Conservation (phyloP, 345 rosid genomes). For the Cardamine chenopodiifolia region DNA sequence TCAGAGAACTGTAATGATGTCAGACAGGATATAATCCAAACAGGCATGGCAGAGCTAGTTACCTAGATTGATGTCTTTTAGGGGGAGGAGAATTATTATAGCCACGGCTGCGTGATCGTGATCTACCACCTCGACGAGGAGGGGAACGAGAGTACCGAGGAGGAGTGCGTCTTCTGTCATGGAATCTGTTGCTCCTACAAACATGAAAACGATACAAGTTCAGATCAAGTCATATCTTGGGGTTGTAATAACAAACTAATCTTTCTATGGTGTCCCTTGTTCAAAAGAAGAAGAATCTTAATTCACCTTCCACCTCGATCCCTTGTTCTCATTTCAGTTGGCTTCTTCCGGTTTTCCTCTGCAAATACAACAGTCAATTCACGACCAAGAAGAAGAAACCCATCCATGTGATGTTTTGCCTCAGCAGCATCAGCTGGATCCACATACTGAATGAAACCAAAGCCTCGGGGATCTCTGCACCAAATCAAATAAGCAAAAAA, state of each 20-base stretch:
- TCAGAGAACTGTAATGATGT: not conserved
- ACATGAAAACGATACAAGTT: constrained; percentile 13
- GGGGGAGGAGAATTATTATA: constrained; percentile 64
- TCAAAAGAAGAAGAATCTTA: constrained; percentile 16
- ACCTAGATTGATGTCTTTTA: constrained; percentile 69
- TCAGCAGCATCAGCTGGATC: constrained; percentile 92
- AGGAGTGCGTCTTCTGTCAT: constrained; percentile 69
- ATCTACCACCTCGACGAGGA: constrained; percentile 66
- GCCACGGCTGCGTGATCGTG: constrained; percentile 66
- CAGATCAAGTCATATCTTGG: not conserved
- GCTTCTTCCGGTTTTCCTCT: constrained; percentile 92
- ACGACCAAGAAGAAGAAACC: constrained; percentile 83
- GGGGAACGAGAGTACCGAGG: constrained; percentile 77
- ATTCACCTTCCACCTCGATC: constrained; percentile 67
- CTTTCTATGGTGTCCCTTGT: not conserved
- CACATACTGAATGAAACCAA: constrained; percentile 89
- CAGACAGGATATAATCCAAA: not conserved
- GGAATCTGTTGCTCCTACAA: constrained; percentile 51
- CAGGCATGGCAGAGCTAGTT: not conserved
- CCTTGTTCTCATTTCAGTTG: constrained; percentile 87
- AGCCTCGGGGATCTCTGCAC: constrained; percentile 94
- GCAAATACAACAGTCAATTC: constrained; percentile 95
- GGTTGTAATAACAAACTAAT: not conserved
- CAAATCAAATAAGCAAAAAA: constrained; percentile 17
- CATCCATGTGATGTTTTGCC: constrained; percentile 92